phyloP scores from a whole-genome alignment of 148 eudicot genomes.

The Polygonum aviculare region DNA sequence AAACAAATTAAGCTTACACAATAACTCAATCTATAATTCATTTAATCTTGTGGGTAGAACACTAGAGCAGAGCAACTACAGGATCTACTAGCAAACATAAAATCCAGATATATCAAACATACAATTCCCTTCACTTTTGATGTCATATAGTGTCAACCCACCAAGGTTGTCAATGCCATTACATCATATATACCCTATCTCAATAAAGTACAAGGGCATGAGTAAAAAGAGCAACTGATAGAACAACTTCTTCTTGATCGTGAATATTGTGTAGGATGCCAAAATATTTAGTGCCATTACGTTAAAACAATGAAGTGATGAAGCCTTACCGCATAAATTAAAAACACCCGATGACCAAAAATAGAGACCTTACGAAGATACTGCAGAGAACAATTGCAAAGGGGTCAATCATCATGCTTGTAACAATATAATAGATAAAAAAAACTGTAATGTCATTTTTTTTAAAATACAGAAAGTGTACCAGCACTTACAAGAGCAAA shows the following conservation, averaged over 20 bases:
- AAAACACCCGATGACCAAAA: constrained; percentile 85
- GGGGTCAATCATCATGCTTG: neutral
- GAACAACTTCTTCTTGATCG: neutral
- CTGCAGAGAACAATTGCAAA: constrained; percentile 39
- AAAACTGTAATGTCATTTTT: too few relatives aligned
- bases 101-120: neutral
- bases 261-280: neutral
- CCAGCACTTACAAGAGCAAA: constrained; percentile 85
- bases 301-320: neutral
- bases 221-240: neutral
- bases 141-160: neutral
- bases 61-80: neutral
- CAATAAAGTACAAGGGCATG: neutral
- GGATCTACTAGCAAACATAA: neutral
- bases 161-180: neutral
- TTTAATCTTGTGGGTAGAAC: neutral
- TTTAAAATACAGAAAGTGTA: neutral
- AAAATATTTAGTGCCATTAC: neutral
- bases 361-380: constrained; percentile 91
- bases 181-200: neutral
- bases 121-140: neutral
- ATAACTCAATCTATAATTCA: neutral
- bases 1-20: neutral
- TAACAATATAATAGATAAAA: constrained; percentile 10
- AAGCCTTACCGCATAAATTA: constrained; percentile 83